phyloP scores from a whole-genome alignment of 2,329 filamentous ascomycete genomes.

The Venturia pyrina region DNA sequence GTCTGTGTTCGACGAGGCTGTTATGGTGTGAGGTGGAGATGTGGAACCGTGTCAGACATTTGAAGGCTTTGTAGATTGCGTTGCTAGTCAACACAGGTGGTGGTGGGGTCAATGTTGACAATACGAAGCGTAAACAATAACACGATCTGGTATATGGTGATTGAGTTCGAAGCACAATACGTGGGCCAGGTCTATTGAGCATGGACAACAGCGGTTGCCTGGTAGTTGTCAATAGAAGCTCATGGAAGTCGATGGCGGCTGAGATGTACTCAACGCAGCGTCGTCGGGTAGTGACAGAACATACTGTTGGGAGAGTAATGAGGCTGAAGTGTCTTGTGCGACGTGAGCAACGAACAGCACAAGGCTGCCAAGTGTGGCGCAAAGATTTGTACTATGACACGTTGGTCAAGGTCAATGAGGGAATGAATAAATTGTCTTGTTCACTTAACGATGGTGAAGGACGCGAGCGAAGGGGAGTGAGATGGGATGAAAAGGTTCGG shows the following conservation, averaged over 20 bases:
- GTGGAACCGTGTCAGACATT: neutral
- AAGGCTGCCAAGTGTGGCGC: neutral
- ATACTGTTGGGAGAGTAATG: neutral
- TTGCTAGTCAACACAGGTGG: neutral
- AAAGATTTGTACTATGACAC: neutral
- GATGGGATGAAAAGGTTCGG: too few relatives aligned
- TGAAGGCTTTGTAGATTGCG: neutral
- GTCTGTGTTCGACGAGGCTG: neutral
- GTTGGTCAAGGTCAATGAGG: neutral
- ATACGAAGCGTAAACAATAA: neutral
- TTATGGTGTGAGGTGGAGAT: neutral
- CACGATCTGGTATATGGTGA: neutral
- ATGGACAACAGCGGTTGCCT: neutral
- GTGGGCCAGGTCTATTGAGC: neutral
- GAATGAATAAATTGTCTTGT: neutral
- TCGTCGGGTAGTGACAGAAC: neutral
- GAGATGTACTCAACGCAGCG: neutral
- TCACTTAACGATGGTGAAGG: neutral
- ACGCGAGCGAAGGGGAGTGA: neutral
- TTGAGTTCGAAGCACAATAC: neutral
- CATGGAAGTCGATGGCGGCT: neutral
- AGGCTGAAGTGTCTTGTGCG: neutral
- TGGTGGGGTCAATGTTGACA: neutral
- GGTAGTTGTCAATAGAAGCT: neutral
- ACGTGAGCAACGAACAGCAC: neutral